Percentiles rank a stretch among this genome's conserved stretches.
These are phyloP conservation scores for Taiozyma onychis DNA, from an alignment of 1,139 yeast species.

Conservation along the genomic window DNA sequence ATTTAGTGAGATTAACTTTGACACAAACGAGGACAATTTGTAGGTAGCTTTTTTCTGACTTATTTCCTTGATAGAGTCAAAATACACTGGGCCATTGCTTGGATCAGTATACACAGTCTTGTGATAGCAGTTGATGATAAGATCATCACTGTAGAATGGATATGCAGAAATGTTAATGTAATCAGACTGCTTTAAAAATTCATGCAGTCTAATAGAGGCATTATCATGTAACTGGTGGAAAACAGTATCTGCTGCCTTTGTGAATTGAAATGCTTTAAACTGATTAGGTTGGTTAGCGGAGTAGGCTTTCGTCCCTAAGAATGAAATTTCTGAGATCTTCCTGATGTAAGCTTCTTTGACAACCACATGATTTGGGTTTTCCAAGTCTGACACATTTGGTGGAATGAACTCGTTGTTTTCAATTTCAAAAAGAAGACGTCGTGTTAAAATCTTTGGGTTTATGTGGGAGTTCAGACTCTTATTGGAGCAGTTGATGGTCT, in stretches of 20 bases:
- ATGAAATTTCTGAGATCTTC: slow-evolving; percentile 43
- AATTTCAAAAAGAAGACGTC: slow-evolving; percentile 40
- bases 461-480: slow-evolving; percentile 48
- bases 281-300: slow-evolving; percentile 23
- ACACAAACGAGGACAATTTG: slow-evolving; percentile 45
- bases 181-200: slow-evolving; percentile 19
- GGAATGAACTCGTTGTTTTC: slow-evolving; percentile 43
- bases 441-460: slow-evolving; percentile 46
- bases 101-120: slow-evolving; percentile 49
- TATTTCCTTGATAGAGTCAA: slow-evolving; percentile 56
- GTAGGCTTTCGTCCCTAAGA: slow-evolving; percentile 35
- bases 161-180: slow-evolving; percentile 54
- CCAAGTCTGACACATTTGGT: slow-evolving; percentile 41
- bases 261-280: slow-evolving; percentile 34
- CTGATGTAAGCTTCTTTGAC: slow-evolving; percentile 43
- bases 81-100: slow-evolving; percentile 49
- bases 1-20: slow-evolving; percentile 49
- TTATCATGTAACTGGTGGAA: slow-evolving; percentile 39
- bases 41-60: slow-evolving; percentile 41
- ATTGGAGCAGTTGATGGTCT: slow-evolving; percentile 46
- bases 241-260: slow-evolving; percentile 32
- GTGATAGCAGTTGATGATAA: slow-evolving; percentile 58
- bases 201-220: slow-evolving; percentile 25
- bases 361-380: slow-evolving; percentile 24
- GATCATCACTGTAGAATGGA: slow-evolving; percentile 54